A percentile compares a stretch with the other conserved stretches of the same genome.
Evolutionary conservation across 805 yeast species (phyloP).

Genomic region (Candida caryicola): DNA sequence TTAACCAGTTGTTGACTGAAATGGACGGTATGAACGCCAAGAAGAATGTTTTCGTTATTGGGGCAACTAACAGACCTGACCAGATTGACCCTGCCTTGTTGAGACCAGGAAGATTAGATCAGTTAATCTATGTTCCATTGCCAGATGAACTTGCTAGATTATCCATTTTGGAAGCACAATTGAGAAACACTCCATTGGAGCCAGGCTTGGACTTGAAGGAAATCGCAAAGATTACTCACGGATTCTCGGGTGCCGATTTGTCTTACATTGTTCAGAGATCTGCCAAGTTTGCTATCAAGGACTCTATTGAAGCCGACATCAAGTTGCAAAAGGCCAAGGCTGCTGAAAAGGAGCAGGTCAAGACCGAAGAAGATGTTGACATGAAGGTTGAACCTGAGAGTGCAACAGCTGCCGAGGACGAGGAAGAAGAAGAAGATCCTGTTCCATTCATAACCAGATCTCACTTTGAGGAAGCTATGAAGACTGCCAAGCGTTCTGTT

Average conservation of each 20-base stretch:
- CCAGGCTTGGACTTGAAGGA: slow-evolving; percentile 88
- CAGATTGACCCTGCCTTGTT: slow-evolving; percentile 98
- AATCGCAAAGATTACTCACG: slow-evolving; percentile 92
- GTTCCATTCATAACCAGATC: slow-evolving; percentile 93
- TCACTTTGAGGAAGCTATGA: slow-evolving; percentile 99
- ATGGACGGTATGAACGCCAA: slow-evolving; percentile 99
- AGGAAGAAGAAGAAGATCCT: slow-evolving; percentile 81
- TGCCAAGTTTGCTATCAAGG: slow-evolving; percentile 98
- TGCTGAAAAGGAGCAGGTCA: slow-evolving; percentile 37
- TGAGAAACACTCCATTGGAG: slow-evolving; percentile 97
- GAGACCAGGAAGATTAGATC: slow-evolving; percentile 99
- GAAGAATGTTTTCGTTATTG: slow-evolving; percentile 97
- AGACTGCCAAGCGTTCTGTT: slow-evolving; percentile 97
- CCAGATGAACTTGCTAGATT: slow-evolving; percentile 95
- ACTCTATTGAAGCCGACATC: slow-evolving; percentile 80
- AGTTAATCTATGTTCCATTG: slow-evolving; percentile 95
- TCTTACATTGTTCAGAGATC: slow-evolving; percentile 96
- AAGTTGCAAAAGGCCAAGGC: slow-evolving; percentile 37
- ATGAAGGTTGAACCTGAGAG: slow-evolving; percentile 44
- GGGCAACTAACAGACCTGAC: slow-evolving; percentile 99
- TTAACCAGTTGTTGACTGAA: slow-evolving; percentile 91
- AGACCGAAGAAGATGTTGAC: slow-evolving; percentile 48
- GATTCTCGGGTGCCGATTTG: slow-evolving; percentile 99
- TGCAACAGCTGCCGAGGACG: slow-evolving; percentile 40
- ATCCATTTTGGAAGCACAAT: slow-evolving; percentile 91